Evolutionary conservation across 106 monocot genomes (phyloP), one percentile per base, ranked within the genome.

Genomic region (Dioscorea zingiberensis): DNA sequence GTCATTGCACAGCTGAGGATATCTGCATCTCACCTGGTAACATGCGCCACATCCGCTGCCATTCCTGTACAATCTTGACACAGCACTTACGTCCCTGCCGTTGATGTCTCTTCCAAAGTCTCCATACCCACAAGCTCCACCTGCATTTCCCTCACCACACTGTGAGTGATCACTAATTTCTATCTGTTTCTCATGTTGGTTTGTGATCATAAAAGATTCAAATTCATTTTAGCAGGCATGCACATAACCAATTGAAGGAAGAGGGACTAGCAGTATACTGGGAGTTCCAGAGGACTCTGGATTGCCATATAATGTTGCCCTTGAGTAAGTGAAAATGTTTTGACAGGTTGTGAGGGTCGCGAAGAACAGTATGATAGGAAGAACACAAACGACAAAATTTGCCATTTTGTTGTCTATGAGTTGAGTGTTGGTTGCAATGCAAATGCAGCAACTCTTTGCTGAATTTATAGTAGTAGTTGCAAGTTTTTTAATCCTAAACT

Each of bases 41-140:
- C 78, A 78, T 21, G 67, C 78, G 10, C 78, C 78, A 29, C 72
- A 73, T 5, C 78, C 78, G 13, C 67, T 68, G 38, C 78, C 78
- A 32, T 73, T 61, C 4, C 44, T 48, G 55, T 67, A 78, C 11
- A 78, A 62, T 46, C 56, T 55, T 4, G 61, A 21, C 7, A 68
- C 78, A 14, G 72, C 71, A 1, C 59, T 60, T 0, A 78, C 72
- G 13, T 73, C 49, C 3, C 72, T 67, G 2, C 72, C 62, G 18
- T 78, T 73, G 29, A 78, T 25, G 3, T 27, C 13, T 14, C 29
- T 55, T 12, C 78, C 78, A 21, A 67, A 62, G 44, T 78, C 78
- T 7, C 61, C 66, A 59, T 72, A 78, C 21, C 78, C 78, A 29
- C 78, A 78, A 19, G 67, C 78, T 7, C 78, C 78, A 17, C 45